phyloP scores from a whole-genome alignment of 1,139 yeast genomes.

The Candida sp. region DNA sequence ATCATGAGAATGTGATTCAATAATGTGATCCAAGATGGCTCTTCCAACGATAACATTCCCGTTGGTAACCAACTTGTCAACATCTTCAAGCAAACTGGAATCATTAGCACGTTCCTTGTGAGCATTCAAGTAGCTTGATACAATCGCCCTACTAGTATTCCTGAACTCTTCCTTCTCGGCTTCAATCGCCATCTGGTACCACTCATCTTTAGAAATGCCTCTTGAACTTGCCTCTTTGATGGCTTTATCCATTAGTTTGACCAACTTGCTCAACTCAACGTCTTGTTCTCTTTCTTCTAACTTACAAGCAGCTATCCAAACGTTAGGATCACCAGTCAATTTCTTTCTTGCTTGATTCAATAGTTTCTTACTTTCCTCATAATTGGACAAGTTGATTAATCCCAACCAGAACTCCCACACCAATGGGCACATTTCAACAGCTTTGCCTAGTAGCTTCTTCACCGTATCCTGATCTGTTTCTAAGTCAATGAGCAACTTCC shows the following conservation, averaged over 20 bases:
- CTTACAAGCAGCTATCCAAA: conserved; percentile 77
- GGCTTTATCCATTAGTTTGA: conserved; percentile 56
- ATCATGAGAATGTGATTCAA: conserved; percentile 51
- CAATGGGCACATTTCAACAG: conserved; percentile 69
- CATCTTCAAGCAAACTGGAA: conserved; percentile 27
- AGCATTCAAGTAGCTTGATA: conserved; percentile 22
- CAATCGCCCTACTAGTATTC: conserved; percentile 43
- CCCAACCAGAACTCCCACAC: conserved; percentile 69
- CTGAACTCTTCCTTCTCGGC: conserved; percentile 41
- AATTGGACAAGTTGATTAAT: conserved; percentile 46
- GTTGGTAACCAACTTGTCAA: conserved; percentile 33
- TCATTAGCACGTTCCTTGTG: neutral
- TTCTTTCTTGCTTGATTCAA: conserved; percentile 64
- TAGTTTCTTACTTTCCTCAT: conserved; percentile 54
- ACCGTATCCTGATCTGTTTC: conserved; percentile 56
- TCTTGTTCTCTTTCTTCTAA: conserved; percentile 62
- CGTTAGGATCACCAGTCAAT: conserved; percentile 51
- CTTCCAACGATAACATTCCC: conserved; percentile 40
- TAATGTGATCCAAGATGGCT: conserved; percentile 51
- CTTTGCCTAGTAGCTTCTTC: conserved; percentile 61
- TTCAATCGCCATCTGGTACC: conserved; percentile 46
- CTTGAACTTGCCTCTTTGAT: conserved; percentile 33
- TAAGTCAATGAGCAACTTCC: conserved; percentile 55
- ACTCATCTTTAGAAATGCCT: conserved; percentile 25
- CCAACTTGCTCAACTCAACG: conserved; percentile 37